Base-by-base conservation (phyloP, 495 filamentous ascomycete genomes). In the Paragyromitra xinjiangensis region DNA sequence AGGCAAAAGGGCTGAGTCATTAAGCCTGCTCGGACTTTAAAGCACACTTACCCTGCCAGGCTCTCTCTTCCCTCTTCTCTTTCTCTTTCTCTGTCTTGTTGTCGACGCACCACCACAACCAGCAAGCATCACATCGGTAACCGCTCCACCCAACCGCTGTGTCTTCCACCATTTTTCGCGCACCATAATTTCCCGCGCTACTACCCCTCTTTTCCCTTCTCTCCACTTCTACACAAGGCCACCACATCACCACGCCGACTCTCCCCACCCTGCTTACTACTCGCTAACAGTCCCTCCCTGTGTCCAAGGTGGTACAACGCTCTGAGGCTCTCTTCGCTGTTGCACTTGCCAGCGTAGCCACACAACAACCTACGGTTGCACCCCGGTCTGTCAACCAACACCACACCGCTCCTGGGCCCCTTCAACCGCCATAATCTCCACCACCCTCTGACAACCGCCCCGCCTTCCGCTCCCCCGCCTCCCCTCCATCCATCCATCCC, bases 21-120 rank as follows among this genome's bases (percentile, higher is more conserved):
- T 79, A 70, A 71, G 66, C 50, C 56, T 61, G 40, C 58, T 37
- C 53, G 51, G 78, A 74, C 77, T 79, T 79, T 79, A 79, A 79
- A 79, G 77, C 75, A 77, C 69, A 79, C 77, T 79, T 79, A 79
- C 77, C 77, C 77, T 79, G 77, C 77, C 77, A 79, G 77, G 68
- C 68, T 79, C 75, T 70, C 50, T 75, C 83, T 37, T 85, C 84
- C 64, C 83, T 84, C 50, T 81, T 82, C 48, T 84, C 85, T 86
- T 71, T 85, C 85, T 50, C 85, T 85, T 45, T 84, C 84, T 64
- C 84, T 83, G 48, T 83, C 83, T 48, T 78, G 72, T 50, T 85
- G 72, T 76, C 67, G 75, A 48, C 84, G 81, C 62, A 84, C 61
- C 77, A 79, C 74, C 76, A 69, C 71, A 73, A 34, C 71, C 63